Base-by-base conservation (phyloP, 257 asterid genomes). In the Nemophila menziesii region DNA sequence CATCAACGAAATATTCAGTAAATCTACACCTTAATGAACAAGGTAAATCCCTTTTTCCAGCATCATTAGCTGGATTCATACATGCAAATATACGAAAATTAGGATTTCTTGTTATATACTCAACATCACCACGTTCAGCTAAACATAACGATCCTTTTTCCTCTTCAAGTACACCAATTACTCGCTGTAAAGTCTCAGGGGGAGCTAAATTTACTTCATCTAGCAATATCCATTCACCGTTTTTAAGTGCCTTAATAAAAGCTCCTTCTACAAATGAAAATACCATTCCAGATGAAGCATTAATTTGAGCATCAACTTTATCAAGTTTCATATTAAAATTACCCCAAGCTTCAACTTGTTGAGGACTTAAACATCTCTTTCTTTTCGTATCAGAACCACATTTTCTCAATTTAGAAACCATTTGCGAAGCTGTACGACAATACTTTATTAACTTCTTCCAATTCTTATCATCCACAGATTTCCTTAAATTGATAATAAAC, bases 141-240 rank as follows among this genome's bases (percentile, higher is more conserved):
- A 89, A 74, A 68, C 93, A 80, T 33, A 89, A 60, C 5, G 98
- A 89, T 26, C 94, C 98, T 48, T 68, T 72, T 65, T 76, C 95
- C 56, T 73, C 77, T 56, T 84, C 98, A 61, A 89, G 94, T 44
- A 84, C 96, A 51, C 93, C 93, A 43, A 68, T 69, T 62, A 84
- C 55, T 65, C 96, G 75, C 80, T 89, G 96, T 73, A 89, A 68
- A 59, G 80, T 81, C 74, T 89, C 98, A 47, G 93, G 93, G 63
- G 98, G 93, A 61, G 96, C 98, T 84, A 89, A 79, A 73, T 89
- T 89, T 52, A 89, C 78, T 68, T 89, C 98, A 74, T 89, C 98
- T 50, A 89, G 79, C 67, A 89, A 63, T 76, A 89, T 71, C 98
- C 98, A 89, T 45, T 80, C 98, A 49, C 98, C 98, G 57, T 72